A percentile compares a stretch with the other conserved stretches of the same genome.
Conservation (phyloP, 257 asterid genomes). For the Przewalskia tangutica region DNA sequence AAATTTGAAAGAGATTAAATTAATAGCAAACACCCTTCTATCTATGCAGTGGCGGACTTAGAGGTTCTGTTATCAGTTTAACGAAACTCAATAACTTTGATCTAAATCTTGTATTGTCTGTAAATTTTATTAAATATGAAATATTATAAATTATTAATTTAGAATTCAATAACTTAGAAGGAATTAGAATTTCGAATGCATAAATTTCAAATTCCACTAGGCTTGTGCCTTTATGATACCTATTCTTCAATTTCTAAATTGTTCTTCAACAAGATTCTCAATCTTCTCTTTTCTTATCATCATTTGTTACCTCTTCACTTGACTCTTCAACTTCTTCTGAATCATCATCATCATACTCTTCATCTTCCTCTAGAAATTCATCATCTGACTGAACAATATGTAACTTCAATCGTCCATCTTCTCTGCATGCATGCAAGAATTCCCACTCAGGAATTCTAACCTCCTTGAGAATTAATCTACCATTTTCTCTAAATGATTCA, state of each 20-base stretch:
- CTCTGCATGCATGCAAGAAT: conserved; percentile 58
- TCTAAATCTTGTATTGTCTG: not conserved
- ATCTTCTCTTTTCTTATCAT: not conserved
- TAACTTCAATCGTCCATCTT: conserved; percentile 64
- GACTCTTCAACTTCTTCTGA: not conserved
- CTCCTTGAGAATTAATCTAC: conserved; percentile 71
- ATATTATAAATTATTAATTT: too few relatives aligned
- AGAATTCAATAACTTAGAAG: not conserved
- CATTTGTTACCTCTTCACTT: not conserved
- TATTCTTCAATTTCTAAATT: not conserved
- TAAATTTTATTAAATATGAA: not conserved
- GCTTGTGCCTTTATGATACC: not conserved
- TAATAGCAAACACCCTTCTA: not conserved
- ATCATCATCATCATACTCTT: conserved; percentile 1
- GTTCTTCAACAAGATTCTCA: not conserved
- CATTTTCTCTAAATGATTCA: conserved; percentile 49
- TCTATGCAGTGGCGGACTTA: not conserved
- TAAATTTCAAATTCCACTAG: not conserved
- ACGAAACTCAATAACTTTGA: too few relatives aligned
- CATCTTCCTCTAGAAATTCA: conserved; percentile 33
- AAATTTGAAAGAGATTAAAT: not conserved
- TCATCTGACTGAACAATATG: conserved; percentile 51
- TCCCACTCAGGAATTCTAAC: conserved; percentile 59
- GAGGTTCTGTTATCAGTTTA: too few relatives aligned
- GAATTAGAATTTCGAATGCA: not conserved